Evolutionary conservation across 208 protist genomes (phyloP).

Genomic region (Wallacemonas rigidus): DNA sequence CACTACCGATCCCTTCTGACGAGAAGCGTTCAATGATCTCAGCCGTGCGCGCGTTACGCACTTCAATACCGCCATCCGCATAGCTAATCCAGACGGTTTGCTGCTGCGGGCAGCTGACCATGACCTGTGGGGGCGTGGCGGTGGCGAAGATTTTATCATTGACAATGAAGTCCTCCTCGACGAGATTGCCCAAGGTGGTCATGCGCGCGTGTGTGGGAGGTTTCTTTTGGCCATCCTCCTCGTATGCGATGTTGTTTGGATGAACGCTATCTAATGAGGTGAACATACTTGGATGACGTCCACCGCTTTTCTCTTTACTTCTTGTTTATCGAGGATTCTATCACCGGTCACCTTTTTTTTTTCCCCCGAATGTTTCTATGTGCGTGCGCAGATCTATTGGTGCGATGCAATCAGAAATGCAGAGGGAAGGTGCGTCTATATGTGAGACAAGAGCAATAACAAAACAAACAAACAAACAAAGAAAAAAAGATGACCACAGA

Average conservation of each 20-base stretch:
- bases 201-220: not conserved
- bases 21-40: constrained; percentile 60
- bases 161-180: constrained; percentile 37
- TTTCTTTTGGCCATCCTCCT: not conserved
- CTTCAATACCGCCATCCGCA: constrained; percentile 50
- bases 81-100: constrained; percentile 77
- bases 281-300: not conserved
- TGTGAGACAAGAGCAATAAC: no score
- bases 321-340: not conserved
- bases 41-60: constrained; percentile 70
- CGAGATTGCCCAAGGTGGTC: constrained; percentile 9
- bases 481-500: no score
- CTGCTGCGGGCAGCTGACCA: constrained; percentile 37
- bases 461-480: no score
- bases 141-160: constrained; percentile 64
- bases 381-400: no score
- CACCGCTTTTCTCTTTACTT: not conserved
- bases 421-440: no score
- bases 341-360: no score
- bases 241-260: not conserved
- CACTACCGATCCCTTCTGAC: constrained; percentile 13
- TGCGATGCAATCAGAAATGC: no score
- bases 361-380: no score
- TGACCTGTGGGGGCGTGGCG: constrained; percentile 41
- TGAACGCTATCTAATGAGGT: not conserved